Percentiles rank a stretch among this genome's conserved stretches.
phyloP scores from a whole-genome alignment of 2,329 filamentous ascomycete genomes.

The Chrysosporium queenslandicum region DNA sequence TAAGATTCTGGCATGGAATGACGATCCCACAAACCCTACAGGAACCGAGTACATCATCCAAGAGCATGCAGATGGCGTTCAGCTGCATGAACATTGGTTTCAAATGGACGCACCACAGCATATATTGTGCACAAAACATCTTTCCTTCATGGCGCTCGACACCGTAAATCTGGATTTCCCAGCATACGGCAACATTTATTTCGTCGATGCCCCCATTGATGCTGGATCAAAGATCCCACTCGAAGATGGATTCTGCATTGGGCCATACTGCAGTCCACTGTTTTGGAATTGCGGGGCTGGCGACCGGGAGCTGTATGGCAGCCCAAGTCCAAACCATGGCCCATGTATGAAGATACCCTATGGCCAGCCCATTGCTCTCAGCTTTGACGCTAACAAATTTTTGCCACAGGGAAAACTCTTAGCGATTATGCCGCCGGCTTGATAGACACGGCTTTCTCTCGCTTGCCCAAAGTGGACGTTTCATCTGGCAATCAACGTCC shows the following conservation, averaged over 20 bases:
- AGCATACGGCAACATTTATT: slow-evolving; percentile 33
- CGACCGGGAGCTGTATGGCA: slow-evolving; percentile 13
- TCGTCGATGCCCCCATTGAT: slow-evolving; percentile 21
- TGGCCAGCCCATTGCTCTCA: too few species aligned
- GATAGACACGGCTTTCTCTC: slow-evolving; percentile 16
- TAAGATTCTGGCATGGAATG: slow-evolving; percentile 13
- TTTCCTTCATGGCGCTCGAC: slow-evolving; percentile 25
- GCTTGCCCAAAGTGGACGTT: slow-evolving; percentile 9
- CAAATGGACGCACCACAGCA: slow-evolving; percentile 27
- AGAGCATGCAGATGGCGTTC: slow-evolving; percentile 26
- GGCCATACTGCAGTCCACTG: slow-evolving; percentile 25
- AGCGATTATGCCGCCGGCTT: slow-evolving; percentile 14
- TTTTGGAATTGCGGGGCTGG: slow-evolving; percentile 18
- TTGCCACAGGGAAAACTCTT: slow-evolving; percentile 13
- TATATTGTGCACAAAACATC: slow-evolving; percentile 26
- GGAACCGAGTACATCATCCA: slow-evolving; percentile 22
- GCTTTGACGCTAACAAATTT: background rate
- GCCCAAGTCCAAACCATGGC: slow-evolving; percentile 11
- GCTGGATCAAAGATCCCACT: slow-evolving; percentile 20
- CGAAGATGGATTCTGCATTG: slow-evolving; percentile 27
- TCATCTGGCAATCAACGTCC: slow-evolving; percentile 10
- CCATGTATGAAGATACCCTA: slow-evolving; percentile 18
- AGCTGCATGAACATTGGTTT: slow-evolving; percentile 27
- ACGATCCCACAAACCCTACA: slow-evolving; percentile 19
- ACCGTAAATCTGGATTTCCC: slow-evolving; percentile 29